phyloP scores from a whole-genome alignment of 2,329 filamentous ascomycete genomes.

The Leptodontidium sp. region DNA sequence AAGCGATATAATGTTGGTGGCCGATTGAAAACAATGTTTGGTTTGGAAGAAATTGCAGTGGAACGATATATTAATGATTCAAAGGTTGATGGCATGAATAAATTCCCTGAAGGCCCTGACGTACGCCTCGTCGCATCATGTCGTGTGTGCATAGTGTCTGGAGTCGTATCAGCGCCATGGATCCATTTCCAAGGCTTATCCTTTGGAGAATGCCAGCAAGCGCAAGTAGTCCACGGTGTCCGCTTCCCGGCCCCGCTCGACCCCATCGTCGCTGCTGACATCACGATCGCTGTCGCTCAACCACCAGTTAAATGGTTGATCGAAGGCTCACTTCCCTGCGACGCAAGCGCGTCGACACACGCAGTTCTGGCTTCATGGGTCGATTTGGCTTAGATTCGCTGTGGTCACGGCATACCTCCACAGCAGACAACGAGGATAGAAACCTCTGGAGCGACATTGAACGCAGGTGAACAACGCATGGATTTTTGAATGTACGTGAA shows the following conservation, averaged over 20 bases:
- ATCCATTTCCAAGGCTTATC: not conserved
- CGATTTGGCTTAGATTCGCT: too few species aligned
- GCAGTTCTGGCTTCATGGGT: too few species aligned
- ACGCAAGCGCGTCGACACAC: not conserved
- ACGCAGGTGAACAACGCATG: too few species aligned
- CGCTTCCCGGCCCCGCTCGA: not conserved
- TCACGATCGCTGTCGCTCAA: constrained; percentile 1
- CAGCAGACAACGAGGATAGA: too few species aligned
- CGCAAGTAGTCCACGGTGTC: not conserved
- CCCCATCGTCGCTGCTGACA: not conserved
- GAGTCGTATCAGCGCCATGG: not conserved
- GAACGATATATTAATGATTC: too few species aligned
- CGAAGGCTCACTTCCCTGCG: not conserved
- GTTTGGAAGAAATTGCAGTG: too few species aligned
- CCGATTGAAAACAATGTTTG: too few species aligned
- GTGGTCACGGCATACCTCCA: too few species aligned
- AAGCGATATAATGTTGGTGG: too few species aligned
- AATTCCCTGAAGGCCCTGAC: not conserved
- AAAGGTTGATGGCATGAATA: too few species aligned
- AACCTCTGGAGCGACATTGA: too few species aligned
- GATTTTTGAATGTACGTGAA: too few species aligned
- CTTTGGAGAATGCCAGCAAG: not conserved
- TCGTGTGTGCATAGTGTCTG: not conserved
- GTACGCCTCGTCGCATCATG: not conserved
- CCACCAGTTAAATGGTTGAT: not conserved